These are phyloP conservation scores for Teunomyces aglyptinius DNA, from an alignment of 805 yeast genomes.

Conservation along the genomic window DNA sequence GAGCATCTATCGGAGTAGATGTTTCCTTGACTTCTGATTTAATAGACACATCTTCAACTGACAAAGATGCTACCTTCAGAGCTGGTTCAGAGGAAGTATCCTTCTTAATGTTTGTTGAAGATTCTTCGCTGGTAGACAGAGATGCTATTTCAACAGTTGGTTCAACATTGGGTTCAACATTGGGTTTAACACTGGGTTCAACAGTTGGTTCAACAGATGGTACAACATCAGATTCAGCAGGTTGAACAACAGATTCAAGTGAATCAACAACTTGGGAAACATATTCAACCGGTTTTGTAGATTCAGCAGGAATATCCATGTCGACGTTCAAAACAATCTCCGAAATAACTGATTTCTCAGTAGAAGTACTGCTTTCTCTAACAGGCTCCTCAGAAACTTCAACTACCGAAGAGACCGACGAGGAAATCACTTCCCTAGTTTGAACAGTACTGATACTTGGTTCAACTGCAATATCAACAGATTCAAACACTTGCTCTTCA, in stretches of 20 bases:
- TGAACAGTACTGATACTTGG: background rate
- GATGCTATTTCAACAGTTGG: background rate
- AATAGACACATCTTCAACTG: too few relatives aligned
- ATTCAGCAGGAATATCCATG: background rate
- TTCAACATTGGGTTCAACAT: background rate
- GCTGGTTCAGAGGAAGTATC: background rate
- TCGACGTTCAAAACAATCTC: too few relatives aligned
- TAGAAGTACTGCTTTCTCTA: too few relatives aligned
- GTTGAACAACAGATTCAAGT: conserved; percentile 4
- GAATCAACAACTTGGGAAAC: background rate
- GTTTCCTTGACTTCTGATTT: too few relatives aligned
- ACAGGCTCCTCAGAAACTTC: background rate
- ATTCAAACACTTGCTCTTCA: background rate
- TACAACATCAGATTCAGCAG: conserved; percentile 6
- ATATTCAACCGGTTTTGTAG: background rate
- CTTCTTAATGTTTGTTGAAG: too few relatives aligned
- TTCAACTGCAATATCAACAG: background rate
- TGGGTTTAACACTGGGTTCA: background rate
- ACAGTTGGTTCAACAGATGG: conserved; percentile 5
- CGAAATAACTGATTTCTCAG: too few relatives aligned
- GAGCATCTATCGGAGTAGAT: too few relatives aligned
- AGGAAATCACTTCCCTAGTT: background rate
- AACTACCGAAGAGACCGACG: background rate
- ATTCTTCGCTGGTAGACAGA: too few relatives aligned
- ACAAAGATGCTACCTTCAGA: background rate